Evolutionary conservation across 257 asterid genomes (phyloP).

Genomic region (Penstemon eatonii): DNA sequence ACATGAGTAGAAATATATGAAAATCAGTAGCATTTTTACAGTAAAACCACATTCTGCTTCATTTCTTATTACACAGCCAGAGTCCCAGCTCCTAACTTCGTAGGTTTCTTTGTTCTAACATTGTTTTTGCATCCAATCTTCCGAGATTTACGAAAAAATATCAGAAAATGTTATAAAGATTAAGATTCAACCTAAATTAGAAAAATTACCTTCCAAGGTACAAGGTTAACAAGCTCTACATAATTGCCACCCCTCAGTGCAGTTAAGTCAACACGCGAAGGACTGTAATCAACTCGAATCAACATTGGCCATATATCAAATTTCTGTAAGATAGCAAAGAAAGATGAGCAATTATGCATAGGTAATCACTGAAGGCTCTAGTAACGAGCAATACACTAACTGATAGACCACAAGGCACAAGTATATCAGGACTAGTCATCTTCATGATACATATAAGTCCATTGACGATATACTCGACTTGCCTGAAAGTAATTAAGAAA

Average conservation of each 20-base stretch:
- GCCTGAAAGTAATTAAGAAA: conserved; percentile 94
- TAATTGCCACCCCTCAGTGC: conserved; percentile 95
- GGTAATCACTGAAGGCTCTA: conserved; percentile 10
- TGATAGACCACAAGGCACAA: not conserved
- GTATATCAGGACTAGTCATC: conserved; percentile 3
- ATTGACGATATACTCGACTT: conserved; percentile 34
- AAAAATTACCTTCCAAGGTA: conserved; percentile 91
- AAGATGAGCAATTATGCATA: conserved; percentile 18
- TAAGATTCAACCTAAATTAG: conserved; percentile 14
- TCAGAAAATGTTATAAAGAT: not conserved
- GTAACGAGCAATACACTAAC: conserved; percentile 14
- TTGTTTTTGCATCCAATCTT: conserved; percentile 10
- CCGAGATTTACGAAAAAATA: conserved; percentile 7
- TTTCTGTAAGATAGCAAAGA: conserved; percentile 66
- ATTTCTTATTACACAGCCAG: conserved; percentile 10
- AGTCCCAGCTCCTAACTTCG: not conserved
- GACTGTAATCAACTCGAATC: conserved; percentile 89
- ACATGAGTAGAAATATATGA: conserved; percentile 14
- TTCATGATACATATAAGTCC: conserved; percentile 13
- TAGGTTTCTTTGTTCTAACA: conserved; percentile 6
- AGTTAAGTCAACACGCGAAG: conserved; percentile 84
- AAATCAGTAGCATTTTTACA: not conserved
- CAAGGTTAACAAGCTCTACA: conserved; percentile 92
- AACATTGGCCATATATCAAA: conserved; percentile 82
- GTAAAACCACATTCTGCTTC: conserved; percentile 16